Evolutionary conservation across 495 filamentous ascomycete species (phyloP), one percentile per base, ranked within the genome.

Genomic region (Penicillium atrosanguineum): DNA sequence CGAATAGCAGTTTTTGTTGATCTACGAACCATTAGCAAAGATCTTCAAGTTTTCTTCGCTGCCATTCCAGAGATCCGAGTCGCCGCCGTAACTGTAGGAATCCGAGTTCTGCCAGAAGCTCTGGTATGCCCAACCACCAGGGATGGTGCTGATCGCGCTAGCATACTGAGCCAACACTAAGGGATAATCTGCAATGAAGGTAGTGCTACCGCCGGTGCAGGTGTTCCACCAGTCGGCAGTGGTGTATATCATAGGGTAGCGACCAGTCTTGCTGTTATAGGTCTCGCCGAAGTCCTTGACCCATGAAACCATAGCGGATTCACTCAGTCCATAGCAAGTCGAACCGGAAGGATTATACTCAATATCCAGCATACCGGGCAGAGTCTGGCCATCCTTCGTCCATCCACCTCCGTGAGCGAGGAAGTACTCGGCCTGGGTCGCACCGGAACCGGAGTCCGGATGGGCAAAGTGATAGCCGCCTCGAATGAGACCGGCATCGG

Each of bases 311-410:
- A 86, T 86, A n/a, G 61, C 69, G 12, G 72, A 68, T 0, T 65
- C 39, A 16, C 69, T 75, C 44, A 86, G 69, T 0, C 81, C 81
- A 55, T 76, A 83, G 64, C 83, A 86, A 8, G 65, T 69, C 9
- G 67, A 58, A 15, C 76, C 72, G 9, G 69, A 67, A 20, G 72
- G 64, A 41, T 71, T 70, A 57, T 75, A 77, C 66, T 87, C 84
- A 21, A 87, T 72, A 63, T 87, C 84, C 14, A 87, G 71, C 83
- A 87, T 87, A 2, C 85, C 84, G 0, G 84, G 85, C 0, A 87
- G 73, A 6, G 83, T 87, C 48, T 76, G 77, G 29, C 83, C 82
- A 56, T 87, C 85, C 20, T 52, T 60, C 8, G 76, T 73, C 85
- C 83, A 87, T 44, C 81, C 82, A 18, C 84, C 84, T 28, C 85